Evolutionary conservation across 768 basidiomycete species (phyloP).

Genomic region (Boletus speciosus): DNA sequence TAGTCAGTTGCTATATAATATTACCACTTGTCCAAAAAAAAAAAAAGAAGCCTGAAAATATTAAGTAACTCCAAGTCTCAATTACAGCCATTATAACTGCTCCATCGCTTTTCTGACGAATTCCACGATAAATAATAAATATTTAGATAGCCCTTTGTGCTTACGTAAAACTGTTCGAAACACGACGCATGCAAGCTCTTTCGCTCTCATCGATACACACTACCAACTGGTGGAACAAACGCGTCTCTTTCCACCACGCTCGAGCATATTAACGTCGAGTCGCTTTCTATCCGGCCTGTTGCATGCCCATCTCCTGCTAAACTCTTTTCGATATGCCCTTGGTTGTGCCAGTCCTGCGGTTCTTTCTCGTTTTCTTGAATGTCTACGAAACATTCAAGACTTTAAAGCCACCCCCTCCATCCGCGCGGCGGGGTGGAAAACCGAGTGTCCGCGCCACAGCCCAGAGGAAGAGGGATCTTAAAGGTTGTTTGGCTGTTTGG

Average conservation of each 20-base stretch:
- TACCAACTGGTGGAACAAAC: constrained; percentile 6
- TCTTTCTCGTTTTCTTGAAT: constrained; percentile 72
- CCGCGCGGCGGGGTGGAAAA: constrained; percentile 46
- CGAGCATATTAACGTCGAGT: not conserved
- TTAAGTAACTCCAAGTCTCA: too few relatives aligned
- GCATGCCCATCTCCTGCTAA: constrained; percentile 11
- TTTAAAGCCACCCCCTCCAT: constrained; percentile 61
- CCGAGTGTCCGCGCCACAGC: constrained; percentile 66
- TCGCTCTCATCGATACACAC: constrained; percentile 19
- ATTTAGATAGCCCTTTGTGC: not conserved
- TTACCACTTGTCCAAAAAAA: too few relatives aligned
- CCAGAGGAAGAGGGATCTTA: constrained; percentile 81
- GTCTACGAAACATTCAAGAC: constrained; percentile 85
- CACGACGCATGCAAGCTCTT: constrained; percentile 6
- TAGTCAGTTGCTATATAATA: too few relatives aligned
- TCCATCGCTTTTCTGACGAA: too few relatives aligned
- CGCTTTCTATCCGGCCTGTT: not conserved
- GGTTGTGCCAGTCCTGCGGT: constrained; percentile 61
- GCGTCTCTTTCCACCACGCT: not conserved
- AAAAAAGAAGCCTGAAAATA: too few relatives aligned
- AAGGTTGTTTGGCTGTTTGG: constrained; percentile 82
- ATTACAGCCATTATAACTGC: too few relatives aligned
- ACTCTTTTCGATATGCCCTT: constrained; percentile 51
- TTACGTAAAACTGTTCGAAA: constrained; percentile 23
- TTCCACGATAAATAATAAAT: not conserved